Conservation (phyloP, 2,329 filamentous ascomycete species). For the Leptosphaerulina australis region DNA sequence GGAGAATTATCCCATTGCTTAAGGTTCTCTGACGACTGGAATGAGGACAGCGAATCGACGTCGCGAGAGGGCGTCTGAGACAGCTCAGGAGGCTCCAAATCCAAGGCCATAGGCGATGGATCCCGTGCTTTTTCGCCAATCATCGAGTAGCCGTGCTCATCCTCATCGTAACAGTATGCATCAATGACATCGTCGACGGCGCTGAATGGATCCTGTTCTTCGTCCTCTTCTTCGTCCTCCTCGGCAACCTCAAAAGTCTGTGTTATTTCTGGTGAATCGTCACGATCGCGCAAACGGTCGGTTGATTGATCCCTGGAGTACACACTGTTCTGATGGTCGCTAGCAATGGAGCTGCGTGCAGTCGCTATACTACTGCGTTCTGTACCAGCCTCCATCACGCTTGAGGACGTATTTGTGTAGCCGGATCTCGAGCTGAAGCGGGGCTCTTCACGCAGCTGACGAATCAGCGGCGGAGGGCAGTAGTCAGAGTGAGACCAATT, state of each 20-base stretch:
- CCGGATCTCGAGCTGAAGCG: conserved; percentile 66
- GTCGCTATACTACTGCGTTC: conserved; percentile 83
- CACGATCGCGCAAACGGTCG: conserved; percentile 34
- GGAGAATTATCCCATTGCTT: conserved; percentile 28
- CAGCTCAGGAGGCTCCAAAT: conserved; percentile 32
- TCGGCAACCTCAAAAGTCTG: conserved; percentile 33
- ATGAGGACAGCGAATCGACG: conserved; percentile 32
- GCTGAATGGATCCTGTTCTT: conserved; percentile 50
- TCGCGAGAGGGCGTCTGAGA: conserved; percentile 40
- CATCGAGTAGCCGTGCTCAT: conserved; percentile 24
- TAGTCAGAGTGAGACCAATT: conserved; percentile 47
- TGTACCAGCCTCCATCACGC: conserved; percentile 65
- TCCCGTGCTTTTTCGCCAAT: conserved; percentile 12
- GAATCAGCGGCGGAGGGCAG: conserved; percentile 31
- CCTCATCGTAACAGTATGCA: conserved; percentile 64
- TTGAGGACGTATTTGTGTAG: conserved; percentile 64
- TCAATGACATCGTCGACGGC: conserved; percentile 64
- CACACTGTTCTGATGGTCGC: conserved; percentile 56
- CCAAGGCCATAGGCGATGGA: conserved; percentile 27
- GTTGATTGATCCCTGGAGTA: conserved; percentile 51
- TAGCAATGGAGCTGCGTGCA: conserved; percentile 73
- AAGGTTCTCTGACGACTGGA: conserved; percentile 31
- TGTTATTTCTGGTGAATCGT: conserved; percentile 40
- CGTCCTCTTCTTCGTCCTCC: conserved; percentile 28
- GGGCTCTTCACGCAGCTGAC: conserved; percentile 51